These are phyloP conservation scores for Raddia guianensis DNA, from an alignment of 176 grass and related monocot species.

Conservation along the genomic window DNA sequence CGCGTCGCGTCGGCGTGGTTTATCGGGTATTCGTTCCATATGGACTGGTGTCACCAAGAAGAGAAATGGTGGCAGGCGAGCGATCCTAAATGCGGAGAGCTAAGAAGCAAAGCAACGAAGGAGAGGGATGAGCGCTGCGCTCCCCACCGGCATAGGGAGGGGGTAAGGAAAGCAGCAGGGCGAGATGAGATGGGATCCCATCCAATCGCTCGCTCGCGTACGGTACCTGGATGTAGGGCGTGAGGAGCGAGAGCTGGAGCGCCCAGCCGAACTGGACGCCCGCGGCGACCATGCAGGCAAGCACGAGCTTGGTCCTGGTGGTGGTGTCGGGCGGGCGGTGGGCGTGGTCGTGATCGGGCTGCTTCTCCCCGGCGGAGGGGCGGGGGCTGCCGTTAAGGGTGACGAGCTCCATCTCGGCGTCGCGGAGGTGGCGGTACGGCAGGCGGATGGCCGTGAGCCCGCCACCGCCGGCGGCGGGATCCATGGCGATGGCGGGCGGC, in stretches of 20 bases:
- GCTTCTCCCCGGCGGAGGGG: constrained; percentile 9
- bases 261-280: constrained; percentile 99
- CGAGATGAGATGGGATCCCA: background rate
- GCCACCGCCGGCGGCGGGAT: constrained; percentile 48
- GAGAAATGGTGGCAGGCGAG: background rate
- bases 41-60: background rate
- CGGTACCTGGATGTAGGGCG: constrained; percentile 91
- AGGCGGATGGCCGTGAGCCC: constrained; percentile 55
- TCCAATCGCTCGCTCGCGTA: too few relatives aligned
- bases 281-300: constrained; percentile 87
- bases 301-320: constrained; percentile 57
- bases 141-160: background rate
- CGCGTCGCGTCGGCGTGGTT: background rate
- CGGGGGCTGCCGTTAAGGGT: constrained; percentile 43
- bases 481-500: constrained; percentile 55
- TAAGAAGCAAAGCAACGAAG: background rate
- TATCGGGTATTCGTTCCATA: background rate
- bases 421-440: constrained; percentile 72
- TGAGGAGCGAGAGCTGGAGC: constrained; percentile 93
- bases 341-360: background rate
- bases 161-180: background rate
- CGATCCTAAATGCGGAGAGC: background rate
- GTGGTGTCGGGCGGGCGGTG: background rate
- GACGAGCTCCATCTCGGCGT: constrained; percentile 85
- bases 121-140: background rate